These are phyloP conservation scores for Lipomyces kockii DNA, from an alignment of 805 yeast species.

Conservation along the genomic window DNA sequence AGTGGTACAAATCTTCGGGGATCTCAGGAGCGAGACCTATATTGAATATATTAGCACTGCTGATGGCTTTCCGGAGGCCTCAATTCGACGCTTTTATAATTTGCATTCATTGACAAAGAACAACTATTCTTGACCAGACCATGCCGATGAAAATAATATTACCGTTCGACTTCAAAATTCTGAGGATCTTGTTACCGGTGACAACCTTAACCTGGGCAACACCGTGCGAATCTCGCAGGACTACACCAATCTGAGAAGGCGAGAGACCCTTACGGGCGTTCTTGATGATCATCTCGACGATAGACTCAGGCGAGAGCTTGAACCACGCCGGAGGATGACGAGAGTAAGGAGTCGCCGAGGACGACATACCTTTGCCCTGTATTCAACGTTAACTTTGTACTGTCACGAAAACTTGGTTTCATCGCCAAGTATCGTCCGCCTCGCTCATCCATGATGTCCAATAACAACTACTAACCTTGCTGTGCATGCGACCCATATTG, in stretches of 20 bases:
- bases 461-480: conserved; percentile 53
- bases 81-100: neutral
- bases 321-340: conserved; percentile 99
- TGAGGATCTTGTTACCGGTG: conserved; percentile 93
- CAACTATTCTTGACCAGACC: neutral
- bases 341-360: conserved; percentile 99
- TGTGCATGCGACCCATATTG: conserved; percentile 99
- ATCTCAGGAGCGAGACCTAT: conserved; percentile 92
- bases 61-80: neutral
- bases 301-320: conserved; percentile 93
- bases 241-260: conserved; percentile 99
- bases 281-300: conserved; percentile 97
- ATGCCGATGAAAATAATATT: conserved; percentile 31
- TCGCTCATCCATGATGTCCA: neutral
- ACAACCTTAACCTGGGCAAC: conserved; percentile 96
- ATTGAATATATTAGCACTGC: neutral
- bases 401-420: neutral
- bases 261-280: conserved; percentile 99
- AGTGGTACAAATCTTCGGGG: conserved; percentile 99
- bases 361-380: conserved; percentile 97
- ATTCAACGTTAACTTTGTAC: neutral
- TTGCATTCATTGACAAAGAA: neutral
- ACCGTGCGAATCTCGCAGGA: conserved; percentile 99
- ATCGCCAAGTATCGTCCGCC: neutral
- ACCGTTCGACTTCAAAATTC: conserved; percentile 99